Percentiles rank a stretch among this genome's conserved stretches.
These are phyloP conservation scores for Aspergillus candidus DNA, from an alignment of 2,329 filamentous ascomycete genomes.

Conservation along the genomic window DNA sequence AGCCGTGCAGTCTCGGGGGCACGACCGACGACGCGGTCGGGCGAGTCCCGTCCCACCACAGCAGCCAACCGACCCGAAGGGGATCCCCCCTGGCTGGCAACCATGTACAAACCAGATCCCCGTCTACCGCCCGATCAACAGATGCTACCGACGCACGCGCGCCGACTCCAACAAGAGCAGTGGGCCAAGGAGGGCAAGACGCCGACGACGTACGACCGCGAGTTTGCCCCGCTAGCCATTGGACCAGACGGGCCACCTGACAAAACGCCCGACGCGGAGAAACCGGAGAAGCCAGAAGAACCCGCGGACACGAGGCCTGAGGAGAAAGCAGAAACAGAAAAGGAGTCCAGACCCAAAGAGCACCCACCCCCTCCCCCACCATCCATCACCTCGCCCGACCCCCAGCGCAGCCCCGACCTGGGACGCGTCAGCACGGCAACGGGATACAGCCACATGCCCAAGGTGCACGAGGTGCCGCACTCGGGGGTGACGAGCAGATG, in stretches of 20 bases:
- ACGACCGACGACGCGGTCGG: slow-evolving; percentile 59
- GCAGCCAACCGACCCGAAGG: slow-evolving; percentile 72
- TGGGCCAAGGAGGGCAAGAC: slow-evolving; percentile 91
- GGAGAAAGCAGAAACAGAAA: too few relatives aligned
- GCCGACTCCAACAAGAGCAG: slow-evolving; percentile 83
- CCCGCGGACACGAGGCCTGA: too few relatives aligned
- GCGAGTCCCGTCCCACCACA: slow-evolving; percentile 48
- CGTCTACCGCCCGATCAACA: slow-evolving; percentile 91
- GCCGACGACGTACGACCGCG: slow-evolving; percentile 76
- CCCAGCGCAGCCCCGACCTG: slow-evolving; percentile 25
- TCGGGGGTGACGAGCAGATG: slow-evolving; percentile 33
- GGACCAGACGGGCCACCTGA: slow-evolving; percentile 29
- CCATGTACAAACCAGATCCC: slow-evolving; percentile 92
- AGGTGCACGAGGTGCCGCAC: slow-evolving; percentile 36
- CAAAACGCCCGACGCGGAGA: slow-evolving; percentile 12
- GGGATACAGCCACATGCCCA: slow-evolving; percentile 47
- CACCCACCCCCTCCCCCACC: slow-evolving; percentile 7
- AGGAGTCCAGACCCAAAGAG: neutral
- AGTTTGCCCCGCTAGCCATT: slow-evolving; percentile 70
- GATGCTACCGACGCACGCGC: slow-evolving; percentile 88
- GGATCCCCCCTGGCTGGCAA: slow-evolving; percentile 90
- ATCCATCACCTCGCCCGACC: slow-evolving; percentile 19
- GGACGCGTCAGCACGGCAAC: slow-evolving; percentile 37
- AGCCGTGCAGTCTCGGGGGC: slow-evolving; percentile 30
- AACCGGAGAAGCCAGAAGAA: slow-evolving; percentile 2